Percentiles rank a stretch among this genome's conserved stretches.
phyloP scores from a whole-genome alignment of 108 stramenopile genomes.

The Discostella pseudostelligera region DNA sequence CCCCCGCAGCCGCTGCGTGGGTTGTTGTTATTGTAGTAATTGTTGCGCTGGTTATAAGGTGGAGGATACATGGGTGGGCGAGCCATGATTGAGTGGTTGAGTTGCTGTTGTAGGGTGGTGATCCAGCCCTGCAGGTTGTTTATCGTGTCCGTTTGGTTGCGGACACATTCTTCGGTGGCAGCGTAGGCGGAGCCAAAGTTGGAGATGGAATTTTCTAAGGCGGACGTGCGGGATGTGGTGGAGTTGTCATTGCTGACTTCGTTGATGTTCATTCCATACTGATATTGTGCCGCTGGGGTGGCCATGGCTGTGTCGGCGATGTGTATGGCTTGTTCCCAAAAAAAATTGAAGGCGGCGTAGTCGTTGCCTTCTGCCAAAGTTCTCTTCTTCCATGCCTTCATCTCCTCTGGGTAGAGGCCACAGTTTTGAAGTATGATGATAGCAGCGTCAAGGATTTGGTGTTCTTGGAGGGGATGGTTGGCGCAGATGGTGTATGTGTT shows the following conservation, averaged over 20 bases:
- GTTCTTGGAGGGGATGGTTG: not conserved
- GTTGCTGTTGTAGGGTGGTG: too few relatives aligned
- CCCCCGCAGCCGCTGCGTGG: not conserved
- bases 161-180: conserved; percentile 1
- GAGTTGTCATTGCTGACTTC: not conserved
- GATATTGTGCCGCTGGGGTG: not conserved
- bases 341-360: not conserved
- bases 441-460: not conserved
- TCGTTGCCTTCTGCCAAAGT: not conserved
- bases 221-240: not conserved
- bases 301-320: not conserved
- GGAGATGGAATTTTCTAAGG: not conserved
- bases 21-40: not conserved
- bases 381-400: not conserved
- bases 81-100: too few relatives aligned
- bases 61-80: too few relatives aligned
- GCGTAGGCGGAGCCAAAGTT: conserved; percentile 1
- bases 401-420: not conserved
- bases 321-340: not conserved
- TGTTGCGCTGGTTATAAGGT: too few relatives aligned
- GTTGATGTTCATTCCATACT: not conserved
- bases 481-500: not conserved
- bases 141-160: not conserved
- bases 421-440: not conserved
- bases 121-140: too few relatives aligned